Evolutionary conservation across 169 alveolate species (phyloP).

Genomic region (Plasmodium knowlesi): DNA sequence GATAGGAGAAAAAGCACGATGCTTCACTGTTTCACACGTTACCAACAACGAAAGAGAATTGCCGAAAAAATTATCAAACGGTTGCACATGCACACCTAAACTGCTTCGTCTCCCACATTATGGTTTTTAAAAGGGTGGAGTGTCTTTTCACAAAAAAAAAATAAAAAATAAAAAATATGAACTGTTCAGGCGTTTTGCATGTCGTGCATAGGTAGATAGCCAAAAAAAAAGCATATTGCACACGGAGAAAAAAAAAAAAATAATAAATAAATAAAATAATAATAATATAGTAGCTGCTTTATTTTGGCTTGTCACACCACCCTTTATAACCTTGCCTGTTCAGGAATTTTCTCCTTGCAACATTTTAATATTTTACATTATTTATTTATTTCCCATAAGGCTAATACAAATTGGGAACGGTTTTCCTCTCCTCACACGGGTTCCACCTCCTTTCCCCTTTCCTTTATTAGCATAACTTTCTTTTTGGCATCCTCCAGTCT

Average conservation of each 20-base stretch:
- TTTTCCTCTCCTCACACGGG: not conserved
- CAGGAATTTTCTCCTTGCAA: not conserved
- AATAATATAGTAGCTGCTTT: not conserved
- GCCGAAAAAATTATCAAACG: not conserved
- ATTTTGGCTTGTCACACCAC: not conserved
- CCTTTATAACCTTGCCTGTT: not conserved
- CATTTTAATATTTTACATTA: not conserved
- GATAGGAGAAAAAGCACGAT: not conserved
- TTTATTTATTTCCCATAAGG: not conserved
- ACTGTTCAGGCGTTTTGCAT: not conserved
- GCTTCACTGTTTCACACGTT: not conserved
- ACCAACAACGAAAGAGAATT: not conserved
- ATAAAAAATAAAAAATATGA: not conserved
- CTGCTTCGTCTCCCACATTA: not conserved
- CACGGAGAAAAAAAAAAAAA: not conserved
- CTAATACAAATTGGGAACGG: not conserved
- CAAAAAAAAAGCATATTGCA: not conserved
- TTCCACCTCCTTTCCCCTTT: constrained; percentile 13
- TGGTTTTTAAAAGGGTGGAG: not conserved
- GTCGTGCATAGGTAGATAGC: not conserved
- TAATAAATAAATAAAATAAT: not conserved
- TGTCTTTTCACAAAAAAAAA: not conserved
- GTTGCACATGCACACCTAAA: not conserved
- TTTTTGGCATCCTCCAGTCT: constrained; percentile 84
- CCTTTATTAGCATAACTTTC: constrained; percentile 70